Base-by-base conservation (phyloP, 176 grass and related monocot genomes). In the Alopecurus myosuroides region DNA sequence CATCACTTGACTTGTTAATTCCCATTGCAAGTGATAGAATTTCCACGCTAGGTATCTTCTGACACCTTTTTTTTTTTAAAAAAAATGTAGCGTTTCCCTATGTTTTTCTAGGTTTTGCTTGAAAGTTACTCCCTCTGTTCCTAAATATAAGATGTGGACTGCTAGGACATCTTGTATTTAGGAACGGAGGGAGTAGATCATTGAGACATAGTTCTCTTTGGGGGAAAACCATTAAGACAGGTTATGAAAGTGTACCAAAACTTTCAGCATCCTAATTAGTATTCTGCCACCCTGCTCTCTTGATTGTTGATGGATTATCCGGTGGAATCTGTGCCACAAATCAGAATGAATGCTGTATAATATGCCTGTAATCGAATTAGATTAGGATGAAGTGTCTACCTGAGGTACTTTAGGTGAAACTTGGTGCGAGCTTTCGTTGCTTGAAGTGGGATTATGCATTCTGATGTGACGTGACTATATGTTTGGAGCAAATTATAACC, bases 401-500 rank as follows among this genome's bases (percentile, higher is more conserved):
- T 46, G 9, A 41, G n/a, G 34, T 87, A 20, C 6, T 66, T 63
- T 9, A 70, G 30, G 11, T 70, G 28, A 77, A 17, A 70, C 51
- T 81, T 77, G 46, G 36, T 84, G 36, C 23, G 36, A 66, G n/a
- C n/a, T 57, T 57, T 57, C 9, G 20, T 55, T 57, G 53, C 53
- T 9, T 57, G 53, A 57, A 9, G 53, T 57, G 22, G n/a, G n/a
- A 23, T 25, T n/a, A 57, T 57, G 53, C 53, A 57, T 4, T 57
- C 53, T 57, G 53, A 25, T 74, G 17, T 18, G 49, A 14, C 11
- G 9, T 5, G 13, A 64, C 60, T 13, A 28, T 40, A 28, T 44
- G 9, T 28, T 51, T 79, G 42, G 25, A 63, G 25, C 19, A 79
- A 35, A 79, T 63, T 72, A 90, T 69, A 82, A 73, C 56, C 22